Conservation (phyloP, 495 filamentous ascomycete genomes). For the Aspergillus incahuasiensis region DNA sequence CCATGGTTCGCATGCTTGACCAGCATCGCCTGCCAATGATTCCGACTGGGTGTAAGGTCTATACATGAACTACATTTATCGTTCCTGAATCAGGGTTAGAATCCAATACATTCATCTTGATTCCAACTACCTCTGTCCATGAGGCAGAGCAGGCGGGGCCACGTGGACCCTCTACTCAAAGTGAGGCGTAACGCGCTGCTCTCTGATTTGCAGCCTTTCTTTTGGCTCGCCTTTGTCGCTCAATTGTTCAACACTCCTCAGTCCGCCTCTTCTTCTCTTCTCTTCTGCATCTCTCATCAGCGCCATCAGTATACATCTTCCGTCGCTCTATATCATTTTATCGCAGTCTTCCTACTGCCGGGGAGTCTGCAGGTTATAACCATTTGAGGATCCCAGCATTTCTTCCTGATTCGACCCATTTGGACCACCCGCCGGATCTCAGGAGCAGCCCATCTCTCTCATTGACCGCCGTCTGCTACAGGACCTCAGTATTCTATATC, state of each 20-base stretch:
- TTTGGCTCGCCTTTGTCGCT: conserved; percentile 7
- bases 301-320: not conserved
- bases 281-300: conserved; percentile 11
- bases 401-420: conserved; percentile 9
- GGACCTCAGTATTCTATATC: conserved; percentile 6
- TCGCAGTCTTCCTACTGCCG: not conserved
- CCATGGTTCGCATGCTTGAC: not conserved
- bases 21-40: not conserved
- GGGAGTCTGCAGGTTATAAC: not conserved
- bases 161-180: conserved; percentile 37
- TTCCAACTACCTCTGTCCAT: not conserved
- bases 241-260: conserved; percentile 7
- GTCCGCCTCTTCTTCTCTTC: conserved; percentile 5
- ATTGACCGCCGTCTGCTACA: conserved; percentile 1
- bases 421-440: conserved; percentile 9
- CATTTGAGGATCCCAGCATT: conserved; percentile 2
- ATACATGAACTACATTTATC: not conserved
- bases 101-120: not conserved
- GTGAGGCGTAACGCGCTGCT: conserved; percentile 30
- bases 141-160: conserved; percentile 25
- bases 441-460: conserved; percentile 7
- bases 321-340: conserved; percentile 5
- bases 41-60: not conserved
- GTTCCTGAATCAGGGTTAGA: too few species aligned
- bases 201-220: conserved; percentile 17